phyloP scores from a whole-genome alignment of 2,329 filamentous ascomycete genomes.

The Trichoderma koningii region DNA sequence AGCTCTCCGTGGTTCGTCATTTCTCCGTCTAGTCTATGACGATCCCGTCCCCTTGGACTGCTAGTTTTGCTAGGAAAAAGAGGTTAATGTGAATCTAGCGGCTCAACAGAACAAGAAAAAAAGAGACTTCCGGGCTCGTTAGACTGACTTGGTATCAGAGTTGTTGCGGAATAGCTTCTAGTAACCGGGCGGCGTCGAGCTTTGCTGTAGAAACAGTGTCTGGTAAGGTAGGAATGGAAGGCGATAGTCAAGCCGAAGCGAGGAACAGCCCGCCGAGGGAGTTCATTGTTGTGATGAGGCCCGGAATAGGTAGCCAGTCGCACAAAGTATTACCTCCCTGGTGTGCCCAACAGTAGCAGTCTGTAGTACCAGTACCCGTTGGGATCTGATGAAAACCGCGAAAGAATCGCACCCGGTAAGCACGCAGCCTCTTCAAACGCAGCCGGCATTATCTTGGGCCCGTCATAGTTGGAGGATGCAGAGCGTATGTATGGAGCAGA shows the following conservation, averaged over 20 bases:
- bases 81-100: too few species aligned
- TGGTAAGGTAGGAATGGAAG: too few species aligned
- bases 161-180: constrained; percentile 14
- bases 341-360: background rate
- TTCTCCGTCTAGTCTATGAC: too few species aligned
- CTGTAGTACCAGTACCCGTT: background rate
- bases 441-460: constrained; percentile 5
- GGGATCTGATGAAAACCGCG: background rate
- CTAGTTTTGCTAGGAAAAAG: too few species aligned
- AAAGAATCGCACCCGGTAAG: constrained; percentile 14
- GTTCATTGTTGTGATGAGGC: constrained; percentile 9
- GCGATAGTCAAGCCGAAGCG: background rate
- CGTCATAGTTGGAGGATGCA: background rate
- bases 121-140: background rate
- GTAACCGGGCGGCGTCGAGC: constrained; percentile 5
- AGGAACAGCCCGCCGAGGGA: constrained; percentile 2
- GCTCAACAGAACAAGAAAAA: background rate
- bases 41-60: too few species aligned
- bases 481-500: background rate
- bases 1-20: too few species aligned
- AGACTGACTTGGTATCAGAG: background rate
- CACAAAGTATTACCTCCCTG: background rate
- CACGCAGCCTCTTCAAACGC: constrained; percentile 8
- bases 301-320: background rate
- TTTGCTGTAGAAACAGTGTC: background rate